Base-by-base conservation (phyloP, 2,329 filamentous ascomycete genomes). In the Aspergillus intermedius region DNA sequence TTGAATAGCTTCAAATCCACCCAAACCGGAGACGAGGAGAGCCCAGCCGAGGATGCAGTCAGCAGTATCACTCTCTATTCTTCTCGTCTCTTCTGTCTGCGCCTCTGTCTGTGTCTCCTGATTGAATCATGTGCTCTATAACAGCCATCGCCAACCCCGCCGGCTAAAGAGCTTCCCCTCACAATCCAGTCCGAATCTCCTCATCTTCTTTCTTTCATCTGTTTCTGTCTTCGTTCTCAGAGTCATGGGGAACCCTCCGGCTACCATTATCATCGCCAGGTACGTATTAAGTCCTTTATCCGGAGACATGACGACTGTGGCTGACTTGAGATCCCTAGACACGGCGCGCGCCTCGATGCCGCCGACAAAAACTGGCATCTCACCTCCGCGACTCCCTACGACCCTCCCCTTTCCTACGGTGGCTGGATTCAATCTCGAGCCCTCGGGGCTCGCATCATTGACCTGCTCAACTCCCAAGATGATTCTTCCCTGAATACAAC, bases 281-380 rank as follows among this genome's bases (percentile, higher is more conserved):
- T 74, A 30, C 8, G 58, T 32, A 54, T 19, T 19, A 19, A 19
- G 17, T 19, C 17, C 17, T 19, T 19, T 19, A 19, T 19, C 17
- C 17, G 17, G 17, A 19, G 25, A 30, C 25, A 30, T 45, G 9
- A 12, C 15, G 21, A 9, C 10, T 40, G 15, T 40, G 46, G 30
- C 35, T 46, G 21, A 41, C 45, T 56, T 42, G 10, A 19, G 42
- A 39, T n/a, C 42, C 42, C 51, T 47, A 84, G 93, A 71, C 93
- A 98, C 70, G 93, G 93, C 63, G 88, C 91, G 60, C 86, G 93
- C 58, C 84, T 98, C 49, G 93, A 98, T 68, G 89, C 89, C 48
- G 90, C 91, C 53, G 91, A 98, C 76, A 90, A 91, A 66, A 83
- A 88, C 68, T 98, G 93, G 93, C 89, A 96, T 68, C 79, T 95